phyloP scores from a whole-genome alignment of 73 alveolate genomes.

The Paramecium biaurelia region DNA sequence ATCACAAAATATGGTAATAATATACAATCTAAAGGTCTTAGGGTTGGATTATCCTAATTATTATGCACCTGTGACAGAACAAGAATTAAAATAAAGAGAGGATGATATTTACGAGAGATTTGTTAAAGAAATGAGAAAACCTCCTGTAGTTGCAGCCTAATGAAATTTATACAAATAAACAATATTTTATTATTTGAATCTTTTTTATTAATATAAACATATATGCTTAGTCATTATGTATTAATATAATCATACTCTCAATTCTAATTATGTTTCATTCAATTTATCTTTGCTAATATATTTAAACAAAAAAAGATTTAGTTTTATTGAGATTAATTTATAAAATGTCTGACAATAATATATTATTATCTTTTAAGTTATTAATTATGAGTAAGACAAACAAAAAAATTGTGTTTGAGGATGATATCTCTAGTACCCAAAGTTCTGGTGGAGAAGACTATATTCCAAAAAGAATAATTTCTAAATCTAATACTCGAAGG shows the following conservation, averaged over 20 bases:
- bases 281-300: neutral
- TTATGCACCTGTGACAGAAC: neutral
- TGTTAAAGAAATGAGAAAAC: conserved; percentile 40
- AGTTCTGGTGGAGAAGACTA: neutral
- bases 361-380: neutral
- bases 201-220: neutral
- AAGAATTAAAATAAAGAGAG: conserved; percentile 3
- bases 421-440: neutral
- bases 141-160: conserved; percentile 38
- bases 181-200: neutral
- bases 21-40: neutral
- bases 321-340: neutral
- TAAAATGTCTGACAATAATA: neutral
- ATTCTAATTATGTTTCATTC: neutral
- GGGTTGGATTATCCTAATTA: conserved; percentile 39
- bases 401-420: neutral
- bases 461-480: neutral
- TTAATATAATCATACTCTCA: neutral
- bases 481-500: neutral
- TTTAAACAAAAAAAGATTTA: neutral
- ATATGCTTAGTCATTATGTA: neutral
- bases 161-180: neutral
- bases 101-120: conserved; percentile 32
- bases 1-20: conserved; percentile 23
- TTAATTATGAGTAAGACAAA: neutral